phyloP scores from a whole-genome alignment of 2,329 filamentous ascomycete genomes.

The Sodiomyces alkalinus region DNA sequence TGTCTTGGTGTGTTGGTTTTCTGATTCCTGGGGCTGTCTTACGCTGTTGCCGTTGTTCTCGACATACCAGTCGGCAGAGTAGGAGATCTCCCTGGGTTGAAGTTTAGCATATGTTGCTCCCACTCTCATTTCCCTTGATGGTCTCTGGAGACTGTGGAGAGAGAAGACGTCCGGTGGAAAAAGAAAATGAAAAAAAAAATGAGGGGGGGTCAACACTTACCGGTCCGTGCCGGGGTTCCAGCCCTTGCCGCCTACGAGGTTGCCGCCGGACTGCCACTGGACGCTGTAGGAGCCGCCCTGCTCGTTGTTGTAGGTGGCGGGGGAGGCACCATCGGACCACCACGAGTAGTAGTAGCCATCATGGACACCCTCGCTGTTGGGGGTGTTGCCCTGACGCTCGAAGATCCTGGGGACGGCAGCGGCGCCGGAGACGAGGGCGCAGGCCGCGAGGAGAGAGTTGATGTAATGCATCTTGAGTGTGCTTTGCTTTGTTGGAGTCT shows the following conservation, averaged over 20 bases:
- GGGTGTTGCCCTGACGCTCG: slow-evolving; percentile 11
- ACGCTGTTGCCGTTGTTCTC: background rate
- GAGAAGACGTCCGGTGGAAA: no score
- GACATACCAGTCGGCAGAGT: slow-evolving; percentile 3
- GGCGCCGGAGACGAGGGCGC: slow-evolving; percentile 5
- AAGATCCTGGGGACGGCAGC: slow-evolving; percentile 4
- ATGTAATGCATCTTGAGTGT: no score
- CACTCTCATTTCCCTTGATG: no score
- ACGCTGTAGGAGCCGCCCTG: slow-evolving; percentile 26
- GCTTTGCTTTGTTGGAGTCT: no score
- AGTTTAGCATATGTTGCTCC: no score
- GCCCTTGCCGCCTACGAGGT: slow-evolving; percentile 43
- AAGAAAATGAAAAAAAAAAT: no score
- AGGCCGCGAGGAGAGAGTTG: no score
- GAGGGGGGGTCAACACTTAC: no score
- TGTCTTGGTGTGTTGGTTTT: background rate
- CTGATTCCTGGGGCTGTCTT: background rate
- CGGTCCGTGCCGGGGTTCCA: slow-evolving; percentile 44
- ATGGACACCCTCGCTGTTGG: slow-evolving; percentile 18
- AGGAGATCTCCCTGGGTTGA: no score
- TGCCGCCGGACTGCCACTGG: slow-evolving; percentile 28
- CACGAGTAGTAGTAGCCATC: slow-evolving; percentile 33
- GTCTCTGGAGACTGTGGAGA: no score
- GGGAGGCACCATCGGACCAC: slow-evolving; percentile 29
- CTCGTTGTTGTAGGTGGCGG: slow-evolving; percentile 26